These are phyloP conservation scores for Fusarium brachygibbosum DNA, from an alignment of 2,329 filamentous ascomycete genomes.

Conservation along the genomic window DNA sequence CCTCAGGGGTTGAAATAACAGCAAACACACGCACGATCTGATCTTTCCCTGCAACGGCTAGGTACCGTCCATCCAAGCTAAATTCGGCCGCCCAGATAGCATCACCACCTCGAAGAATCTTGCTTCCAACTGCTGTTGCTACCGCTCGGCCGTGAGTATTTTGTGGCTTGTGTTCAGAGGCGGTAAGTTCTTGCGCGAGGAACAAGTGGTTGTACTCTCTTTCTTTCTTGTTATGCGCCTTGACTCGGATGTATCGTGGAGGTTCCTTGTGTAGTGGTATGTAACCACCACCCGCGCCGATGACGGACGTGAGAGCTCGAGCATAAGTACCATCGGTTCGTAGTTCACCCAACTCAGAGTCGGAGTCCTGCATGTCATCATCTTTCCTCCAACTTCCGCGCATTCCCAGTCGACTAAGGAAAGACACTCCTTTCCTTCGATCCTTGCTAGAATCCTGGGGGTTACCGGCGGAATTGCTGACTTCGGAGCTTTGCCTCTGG, in stretches of 20 bases:
- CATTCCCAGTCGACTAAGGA: slow-evolving; percentile 85
- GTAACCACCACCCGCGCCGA: slow-evolving; percentile 77
- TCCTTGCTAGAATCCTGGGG: slow-evolving; percentile 67
- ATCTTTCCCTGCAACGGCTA: slow-evolving; percentile 94
- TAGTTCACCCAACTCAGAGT: slow-evolving; percentile 76
- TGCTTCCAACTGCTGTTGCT: slow-evolving; percentile 57
- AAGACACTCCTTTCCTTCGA: slow-evolving; percentile 87
- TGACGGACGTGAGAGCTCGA: slow-evolving; percentile 82
- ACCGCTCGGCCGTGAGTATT: slow-evolving; percentile 50
- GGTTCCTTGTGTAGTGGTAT: slow-evolving; percentile 90
- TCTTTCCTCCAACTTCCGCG: slow-evolving; percentile 81
- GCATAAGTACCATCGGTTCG: slow-evolving; percentile 86
- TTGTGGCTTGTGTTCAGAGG: slow-evolving; percentile 61
- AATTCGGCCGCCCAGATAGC: slow-evolving; percentile 95
- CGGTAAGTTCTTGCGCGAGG: slow-evolving; percentile 87
- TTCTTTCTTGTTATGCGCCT: slow-evolving; percentile 82
- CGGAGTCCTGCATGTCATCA: slow-evolving; percentile 70
- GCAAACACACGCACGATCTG: slow-evolving; percentile 88
- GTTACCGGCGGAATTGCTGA: slow-evolving; percentile 54
- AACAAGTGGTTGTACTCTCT: slow-evolving; percentile 90
- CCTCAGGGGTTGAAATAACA: slow-evolving; percentile 85
- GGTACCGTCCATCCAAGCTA: slow-evolving; percentile 89
- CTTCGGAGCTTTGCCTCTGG: slow-evolving; percentile 59
- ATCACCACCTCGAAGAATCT: slow-evolving; percentile 63
- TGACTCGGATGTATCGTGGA: slow-evolving; percentile 90